Evolutionary conservation across 805 yeast genomes (phyloP).

Genomic region (Candida vaughaniae): DNA sequence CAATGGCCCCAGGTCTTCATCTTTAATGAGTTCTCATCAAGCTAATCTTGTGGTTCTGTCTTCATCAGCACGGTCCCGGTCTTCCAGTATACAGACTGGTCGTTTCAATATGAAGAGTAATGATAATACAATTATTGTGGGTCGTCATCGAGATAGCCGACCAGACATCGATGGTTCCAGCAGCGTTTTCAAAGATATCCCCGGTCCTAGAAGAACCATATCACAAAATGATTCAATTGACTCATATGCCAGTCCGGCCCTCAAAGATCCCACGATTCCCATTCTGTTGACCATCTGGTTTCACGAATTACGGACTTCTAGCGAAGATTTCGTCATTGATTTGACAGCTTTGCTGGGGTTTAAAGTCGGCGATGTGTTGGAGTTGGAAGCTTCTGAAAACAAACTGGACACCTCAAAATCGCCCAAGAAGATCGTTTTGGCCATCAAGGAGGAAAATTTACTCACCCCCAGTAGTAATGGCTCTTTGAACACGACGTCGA

Average conservation of each 20-base stretch:
- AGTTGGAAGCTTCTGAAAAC: constrained; percentile 49
- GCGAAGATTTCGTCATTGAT: constrained; percentile 64
- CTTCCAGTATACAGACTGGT: constrained; percentile 11
- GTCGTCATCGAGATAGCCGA: constrained; percentile 10
- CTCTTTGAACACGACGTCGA: constrained; percentile 1
- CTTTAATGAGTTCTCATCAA: constrained; percentile 20
- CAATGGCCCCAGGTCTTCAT: not conserved
- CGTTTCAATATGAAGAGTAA: constrained; percentile 9
- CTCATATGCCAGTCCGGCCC: not conserved
- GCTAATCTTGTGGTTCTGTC: constrained; percentile 19
- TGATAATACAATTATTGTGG: constrained; percentile 16
- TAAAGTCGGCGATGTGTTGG: constrained; percentile 74
- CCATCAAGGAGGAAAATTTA: constrained; percentile 16
- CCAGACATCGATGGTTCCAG: constrained; percentile 6
- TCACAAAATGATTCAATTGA: constrained; percentile 12
- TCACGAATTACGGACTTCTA: constrained; percentile 65
- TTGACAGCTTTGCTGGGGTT: constrained; percentile 59
- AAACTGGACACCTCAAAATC: not conserved
- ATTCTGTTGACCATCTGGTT: constrained; percentile 51
- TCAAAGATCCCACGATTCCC: constrained; percentile 21
- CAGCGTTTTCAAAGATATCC: constrained; percentile 1
- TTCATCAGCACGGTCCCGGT: constrained; percentile 10
- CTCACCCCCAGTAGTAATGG: constrained; percentile 9
- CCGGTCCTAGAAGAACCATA: constrained; percentile 4
- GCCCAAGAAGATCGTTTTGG: constrained; percentile 17